Percentiles rank a stretch among this genome's conserved stretches.
These are phyloP conservation scores for Passiflora organensis DNA, from an alignment of 345 rosid genomes.

Conservation along the genomic window DNA sequence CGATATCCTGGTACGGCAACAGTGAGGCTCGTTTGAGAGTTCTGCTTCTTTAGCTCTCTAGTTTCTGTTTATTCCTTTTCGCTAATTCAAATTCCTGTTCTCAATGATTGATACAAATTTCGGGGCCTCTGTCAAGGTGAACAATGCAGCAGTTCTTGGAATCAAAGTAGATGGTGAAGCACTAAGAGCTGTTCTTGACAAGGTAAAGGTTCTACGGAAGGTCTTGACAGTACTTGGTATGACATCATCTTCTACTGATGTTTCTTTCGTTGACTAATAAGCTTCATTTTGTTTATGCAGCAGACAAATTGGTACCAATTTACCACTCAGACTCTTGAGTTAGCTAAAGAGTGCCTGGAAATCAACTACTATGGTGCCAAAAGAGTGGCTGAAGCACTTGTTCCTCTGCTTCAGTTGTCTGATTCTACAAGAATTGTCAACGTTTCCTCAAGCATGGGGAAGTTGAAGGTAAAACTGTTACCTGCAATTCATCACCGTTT, in stretches of 20 bases:
- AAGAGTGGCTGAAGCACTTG: too few species aligned
- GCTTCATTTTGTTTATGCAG: too few species aligned
- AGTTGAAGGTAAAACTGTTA: conserved; percentile 4
- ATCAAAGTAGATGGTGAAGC: conserved; percentile 10
- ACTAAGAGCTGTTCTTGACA: conserved; percentile 12
- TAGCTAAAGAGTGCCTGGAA: background rate
- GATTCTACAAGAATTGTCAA: background rate
- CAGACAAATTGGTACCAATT: conserved; percentile 3
- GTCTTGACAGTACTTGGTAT: too few species aligned
- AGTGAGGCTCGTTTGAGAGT: too few species aligned
- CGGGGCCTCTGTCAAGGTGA: too few species aligned
- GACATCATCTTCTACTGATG: too few species aligned
- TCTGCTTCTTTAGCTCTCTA: too few species aligned
- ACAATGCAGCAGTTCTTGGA: conserved; percentile 27
- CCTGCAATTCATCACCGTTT: too few species aligned
- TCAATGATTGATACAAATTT: background rate
- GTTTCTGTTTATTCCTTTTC: too few species aligned
- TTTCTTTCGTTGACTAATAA: background rate
- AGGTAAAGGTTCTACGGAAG: conserved; percentile 20
- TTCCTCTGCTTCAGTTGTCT: too few species aligned
- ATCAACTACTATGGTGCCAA: too few species aligned
- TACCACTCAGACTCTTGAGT: conserved; percentile 13
- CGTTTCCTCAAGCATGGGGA: background rate
- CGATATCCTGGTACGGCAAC: conserved; percentile 46
- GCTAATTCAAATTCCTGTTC: too few species aligned